These are phyloP conservation scores for Cryomyces antarcticus DNA, from an alignment of 495 filamentous ascomycete genomes.

Conservation along the genomic window DNA sequence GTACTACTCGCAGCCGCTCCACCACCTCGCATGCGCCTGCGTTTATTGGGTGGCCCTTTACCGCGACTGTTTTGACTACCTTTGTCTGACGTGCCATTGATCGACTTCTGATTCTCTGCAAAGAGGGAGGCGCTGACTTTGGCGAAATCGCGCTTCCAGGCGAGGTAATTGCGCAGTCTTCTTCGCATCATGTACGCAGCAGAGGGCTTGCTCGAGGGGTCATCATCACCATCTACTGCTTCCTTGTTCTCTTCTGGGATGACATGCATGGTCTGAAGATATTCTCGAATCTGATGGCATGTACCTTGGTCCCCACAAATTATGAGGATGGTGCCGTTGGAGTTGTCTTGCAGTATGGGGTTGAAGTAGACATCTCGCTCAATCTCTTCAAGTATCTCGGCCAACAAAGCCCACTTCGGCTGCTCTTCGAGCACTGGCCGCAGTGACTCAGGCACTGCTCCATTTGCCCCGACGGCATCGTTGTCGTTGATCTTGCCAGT, in stretches of 20 bases:
- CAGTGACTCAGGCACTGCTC: conserved; percentile 43
- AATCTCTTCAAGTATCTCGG: conserved; percentile 80
- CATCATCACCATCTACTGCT: conserved; percentile 15
- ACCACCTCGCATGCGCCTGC: conserved; percentile 75
- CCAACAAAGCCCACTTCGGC: conserved; percentile 78
- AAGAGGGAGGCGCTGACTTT: conserved; percentile 60
- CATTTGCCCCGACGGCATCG: conserved; percentile 16
- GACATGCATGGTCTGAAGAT: conserved; percentile 79
- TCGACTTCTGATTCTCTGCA: conserved; percentile 57
- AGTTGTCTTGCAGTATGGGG: conserved; percentile 52
- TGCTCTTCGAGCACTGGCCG: conserved; percentile 81
- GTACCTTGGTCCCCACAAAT: conserved; percentile 88
- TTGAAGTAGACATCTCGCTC: conserved; percentile 81
- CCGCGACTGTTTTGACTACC: conserved; percentile 29
- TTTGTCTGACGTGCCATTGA: conserved; percentile 37
- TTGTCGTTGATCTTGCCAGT: conserved; percentile 36
- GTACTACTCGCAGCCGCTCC: conserved; percentile 33
- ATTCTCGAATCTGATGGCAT: conserved; percentile 78
- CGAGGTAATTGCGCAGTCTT: conserved; percentile 68
- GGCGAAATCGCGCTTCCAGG: conserved; percentile 80
- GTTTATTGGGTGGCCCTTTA: conserved; percentile 63
- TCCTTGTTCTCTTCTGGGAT: conserved; percentile 26
- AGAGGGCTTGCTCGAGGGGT: conserved; percentile 35
- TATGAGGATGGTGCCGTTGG: conserved; percentile 74
- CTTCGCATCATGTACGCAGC: conserved; percentile 76